A percentile compares a stretch with the other conserved stretches of the same genome.
phyloP scores from a whole-genome alignment of 1,284 basidiomycete genomes.

The Apiotrichum sp. region DNA sequence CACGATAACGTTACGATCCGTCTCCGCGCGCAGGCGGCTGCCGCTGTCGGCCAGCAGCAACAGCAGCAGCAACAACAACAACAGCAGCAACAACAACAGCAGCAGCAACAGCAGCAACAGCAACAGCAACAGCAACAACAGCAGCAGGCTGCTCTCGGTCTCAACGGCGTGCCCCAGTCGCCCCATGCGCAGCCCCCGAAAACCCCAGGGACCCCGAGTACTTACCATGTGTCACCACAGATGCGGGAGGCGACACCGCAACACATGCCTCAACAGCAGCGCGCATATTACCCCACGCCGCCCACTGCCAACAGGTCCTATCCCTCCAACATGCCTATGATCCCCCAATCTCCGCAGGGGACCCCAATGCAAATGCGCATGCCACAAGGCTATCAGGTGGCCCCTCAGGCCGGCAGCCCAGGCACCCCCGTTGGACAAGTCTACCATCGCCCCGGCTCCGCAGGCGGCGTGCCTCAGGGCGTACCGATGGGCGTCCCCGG shows the following conservation, averaged over 20 bases:
- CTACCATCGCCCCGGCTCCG: too few species aligned
- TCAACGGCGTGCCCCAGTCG: constrained; percentile 8
- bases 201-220: constrained; percentile 3
- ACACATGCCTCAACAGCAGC: not conserved
- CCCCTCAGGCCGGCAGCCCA: too few species aligned
- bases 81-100: not conserved
- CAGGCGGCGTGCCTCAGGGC: too few species aligned
- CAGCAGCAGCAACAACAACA: not conserved
- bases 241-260: constrained; percentile 17
- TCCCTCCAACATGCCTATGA: too few species aligned
- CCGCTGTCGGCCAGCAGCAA: constrained; percentile 6
- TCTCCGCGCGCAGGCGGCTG: constrained; percentile 10
- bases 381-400: too few species aligned
- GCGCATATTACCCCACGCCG: too few species aligned
- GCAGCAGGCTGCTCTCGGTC: constrained; percentile 3
- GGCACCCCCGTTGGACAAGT: too few species aligned
- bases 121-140: not conserved
- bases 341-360: not conserved
- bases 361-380: not conserved
- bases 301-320: too few species aligned
- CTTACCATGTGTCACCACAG: constrained; percentile 6
- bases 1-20: constrained; percentile 28
- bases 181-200: constrained; percentile 9
- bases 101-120: not conserved
- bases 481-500: too few species aligned